Percentiles rank a stretch among this genome's conserved stretches.
These are phyloP conservation scores for Leccinellum albellum DNA, from an alignment of 768 basidiomycete genomes.

Conservation along the genomic window DNA sequence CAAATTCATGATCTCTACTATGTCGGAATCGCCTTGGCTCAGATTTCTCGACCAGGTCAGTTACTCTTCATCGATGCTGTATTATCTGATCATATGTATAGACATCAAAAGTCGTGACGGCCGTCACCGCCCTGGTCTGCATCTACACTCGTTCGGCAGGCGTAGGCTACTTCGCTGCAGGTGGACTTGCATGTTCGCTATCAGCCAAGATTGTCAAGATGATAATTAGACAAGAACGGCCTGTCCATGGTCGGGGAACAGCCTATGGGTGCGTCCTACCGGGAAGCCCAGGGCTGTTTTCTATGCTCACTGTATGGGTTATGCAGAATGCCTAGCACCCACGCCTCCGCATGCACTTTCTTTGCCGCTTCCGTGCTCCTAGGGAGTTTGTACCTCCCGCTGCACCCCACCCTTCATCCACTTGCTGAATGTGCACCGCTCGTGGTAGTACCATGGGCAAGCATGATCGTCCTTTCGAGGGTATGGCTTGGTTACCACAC, in stretches of 20 bases:
- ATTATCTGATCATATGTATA: constrained; percentile 26
- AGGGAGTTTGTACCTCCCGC: constrained; percentile 53
- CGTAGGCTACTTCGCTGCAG: constrained; percentile 54
- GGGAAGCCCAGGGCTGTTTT: not conserved
- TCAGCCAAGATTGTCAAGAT: constrained; percentile 62
- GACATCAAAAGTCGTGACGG: constrained; percentile 58
- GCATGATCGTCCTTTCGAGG: constrained; percentile 56
- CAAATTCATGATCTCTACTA: too few species aligned
- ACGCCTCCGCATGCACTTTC: constrained; percentile 66
- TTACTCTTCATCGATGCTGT: not conserved
- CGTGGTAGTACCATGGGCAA: constrained; percentile 53
- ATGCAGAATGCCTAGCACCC: constrained; percentile 79
- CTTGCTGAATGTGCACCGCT: constrained; percentile 35
- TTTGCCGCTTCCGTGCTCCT: constrained; percentile 59
- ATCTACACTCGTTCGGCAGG: constrained; percentile 63
- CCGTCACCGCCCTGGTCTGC: constrained; percentile 44
- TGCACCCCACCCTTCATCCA: constrained; percentile 51
- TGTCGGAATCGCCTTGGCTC: constrained; percentile 24
- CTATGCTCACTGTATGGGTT: not conserved
- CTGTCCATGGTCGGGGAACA: constrained; percentile 43
- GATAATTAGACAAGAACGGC: constrained; percentile 63
- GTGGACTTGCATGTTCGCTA: constrained; percentile 52
- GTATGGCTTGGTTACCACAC: constrained; percentile 80
- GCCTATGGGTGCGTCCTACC: constrained; percentile 61
- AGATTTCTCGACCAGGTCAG: constrained; percentile 33